phyloP scores from a whole-genome alignment of 768 basidiomycete genomes.

The Pleurotus ostreatus region DNA sequence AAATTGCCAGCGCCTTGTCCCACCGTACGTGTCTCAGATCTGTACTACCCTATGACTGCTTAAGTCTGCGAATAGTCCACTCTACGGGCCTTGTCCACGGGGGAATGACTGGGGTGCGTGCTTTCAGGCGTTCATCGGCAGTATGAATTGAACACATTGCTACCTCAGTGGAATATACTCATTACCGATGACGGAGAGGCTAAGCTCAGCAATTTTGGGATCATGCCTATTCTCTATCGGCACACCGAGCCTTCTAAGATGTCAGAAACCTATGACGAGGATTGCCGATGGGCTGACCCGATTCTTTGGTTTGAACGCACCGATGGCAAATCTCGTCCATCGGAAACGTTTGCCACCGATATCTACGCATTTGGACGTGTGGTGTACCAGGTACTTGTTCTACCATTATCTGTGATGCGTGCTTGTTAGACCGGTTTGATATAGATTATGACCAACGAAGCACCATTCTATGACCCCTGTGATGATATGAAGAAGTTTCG shows the following conservation, averaged over 20 bases:
- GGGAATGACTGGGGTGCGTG: slow-evolving; percentile 10
- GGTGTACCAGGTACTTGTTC: slow-evolving; percentile 16
- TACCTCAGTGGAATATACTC: slow-evolving; percentile 29
- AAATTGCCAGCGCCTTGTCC: slow-evolving; percentile 1
- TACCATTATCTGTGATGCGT: not conserved
- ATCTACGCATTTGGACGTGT: slow-evolving; percentile 34
- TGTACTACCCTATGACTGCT: not conserved
- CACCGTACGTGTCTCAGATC: not conserved
- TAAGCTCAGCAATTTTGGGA: slow-evolving; percentile 30
- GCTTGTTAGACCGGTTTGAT: not conserved
- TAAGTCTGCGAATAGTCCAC: slow-evolving; percentile 4
- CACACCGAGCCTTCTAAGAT: slow-evolving; percentile 16
- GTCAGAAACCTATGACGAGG: slow-evolving; percentile 23
- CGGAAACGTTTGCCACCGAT: slow-evolving; percentile 20
- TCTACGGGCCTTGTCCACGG: slow-evolving; percentile 8
- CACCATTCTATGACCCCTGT: slow-evolving; percentile 6
- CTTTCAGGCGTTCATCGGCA: not conserved
- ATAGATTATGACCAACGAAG: slow-evolving; percentile 6
- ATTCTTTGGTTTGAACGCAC: slow-evolving; percentile 19
- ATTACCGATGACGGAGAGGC: slow-evolving; percentile 26
- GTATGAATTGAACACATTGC: not conserved
- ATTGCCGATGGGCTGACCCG: slow-evolving; percentile 30
- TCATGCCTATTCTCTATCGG: slow-evolving; percentile 23
- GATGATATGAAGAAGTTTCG: not conserved
- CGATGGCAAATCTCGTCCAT: slow-evolving; percentile 6